A percentile compares a stretch with the other conserved stretches of the same genome.
Conservation (phyloP, 441 rosid genomes). For the Adansonia grandidieri region DNA sequence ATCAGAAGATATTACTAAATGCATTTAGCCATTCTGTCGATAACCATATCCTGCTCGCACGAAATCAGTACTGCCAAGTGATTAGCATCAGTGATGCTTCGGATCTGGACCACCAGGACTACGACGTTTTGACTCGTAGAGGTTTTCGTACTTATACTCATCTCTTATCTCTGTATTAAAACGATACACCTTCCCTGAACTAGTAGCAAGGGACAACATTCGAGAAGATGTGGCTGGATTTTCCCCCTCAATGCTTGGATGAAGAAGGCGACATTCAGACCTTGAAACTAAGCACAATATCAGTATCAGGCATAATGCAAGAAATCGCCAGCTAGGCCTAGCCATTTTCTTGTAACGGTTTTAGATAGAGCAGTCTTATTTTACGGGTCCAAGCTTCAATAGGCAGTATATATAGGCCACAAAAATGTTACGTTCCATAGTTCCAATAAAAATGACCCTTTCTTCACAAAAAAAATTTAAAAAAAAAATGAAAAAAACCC, state of each 20-base stretch:
- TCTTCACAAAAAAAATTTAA: not conserved
- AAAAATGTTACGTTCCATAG: not conserved
- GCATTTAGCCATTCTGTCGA: not conserved
- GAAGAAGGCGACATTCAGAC: conserved; percentile 32
- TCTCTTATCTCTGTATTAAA: not conserved
- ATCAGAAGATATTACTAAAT: not conserved
- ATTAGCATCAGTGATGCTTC: conserved; percentile 26
- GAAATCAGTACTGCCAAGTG: not conserved
- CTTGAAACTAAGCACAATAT: conserved; percentile 18
- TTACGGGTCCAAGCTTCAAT: not conserved
- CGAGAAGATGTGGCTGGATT: conserved; percentile 19
- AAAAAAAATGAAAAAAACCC: not conserved
- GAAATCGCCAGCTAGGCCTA: conserved; percentile 26
- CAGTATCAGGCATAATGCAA: conserved; percentile 20
- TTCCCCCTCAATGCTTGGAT: conserved; percentile 11
- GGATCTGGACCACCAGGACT: conserved; percentile 39
- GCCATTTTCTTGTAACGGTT: conserved; percentile 34
- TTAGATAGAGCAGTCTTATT: not conserved
- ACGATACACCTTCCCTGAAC: conserved; percentile 20
- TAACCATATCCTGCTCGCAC: not conserved
- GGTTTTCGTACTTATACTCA: not conserved
- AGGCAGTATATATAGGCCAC: conserved; percentile 4
- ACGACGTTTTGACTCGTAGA: conserved; percentile 11
- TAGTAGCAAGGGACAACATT: conserved; percentile 24
- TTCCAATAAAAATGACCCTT: conserved; percentile 2